Evolutionary conservation across 2,329 filamentous ascomycete genomes (phyloP), one percentile per base, ranked within the genome.

Genomic region (Rhynchosporium secalis): DNA sequence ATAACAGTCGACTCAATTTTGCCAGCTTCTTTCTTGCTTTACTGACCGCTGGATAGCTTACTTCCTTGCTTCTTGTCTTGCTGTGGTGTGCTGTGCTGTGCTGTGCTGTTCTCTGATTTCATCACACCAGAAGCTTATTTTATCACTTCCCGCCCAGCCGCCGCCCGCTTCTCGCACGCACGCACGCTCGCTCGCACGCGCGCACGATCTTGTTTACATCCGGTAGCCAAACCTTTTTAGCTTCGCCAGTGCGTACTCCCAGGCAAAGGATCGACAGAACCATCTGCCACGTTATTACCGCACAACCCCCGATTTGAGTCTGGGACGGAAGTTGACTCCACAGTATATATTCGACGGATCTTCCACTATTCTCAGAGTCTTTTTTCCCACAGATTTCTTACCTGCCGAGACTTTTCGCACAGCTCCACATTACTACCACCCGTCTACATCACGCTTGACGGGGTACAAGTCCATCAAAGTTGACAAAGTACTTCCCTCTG

Each of bases 141-240:
- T 36, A 43, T 36, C 33, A 36, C 9, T 36, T 36, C 33, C 33
- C 33, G 33, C 33, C 5, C 41, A 20, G 20, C 20, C 20, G 20
- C 20, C 20, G 20, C 1, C 20, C 20, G 20, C 20, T 20, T 20
- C 20, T 20, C 20, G 20, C 20, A 20, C 20, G 20, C 20, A 20
- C 20, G 20, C 20, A 20, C 20, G 20, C 20, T 1, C 1, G 20
- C 20, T 20, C 20, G 20, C 20, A 20, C 20, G 20, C 20, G 20
- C 41, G 4, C 41, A 12, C 47, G 47, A 2, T 36, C 31, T 31
- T 54, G 36, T 54, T 54, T 54, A 54, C 51, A 40, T 54, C 51
- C 33, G 54, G 54, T 43, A 56, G 38, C 45, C 43, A 46, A 56
- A 33, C 40, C 45, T 56, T 28, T 56, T 56, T 28, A 40, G 40